Conservation (phyloP, 768 basidiomycete genomes). For the Macrolepiota fuliginosa region DNA sequence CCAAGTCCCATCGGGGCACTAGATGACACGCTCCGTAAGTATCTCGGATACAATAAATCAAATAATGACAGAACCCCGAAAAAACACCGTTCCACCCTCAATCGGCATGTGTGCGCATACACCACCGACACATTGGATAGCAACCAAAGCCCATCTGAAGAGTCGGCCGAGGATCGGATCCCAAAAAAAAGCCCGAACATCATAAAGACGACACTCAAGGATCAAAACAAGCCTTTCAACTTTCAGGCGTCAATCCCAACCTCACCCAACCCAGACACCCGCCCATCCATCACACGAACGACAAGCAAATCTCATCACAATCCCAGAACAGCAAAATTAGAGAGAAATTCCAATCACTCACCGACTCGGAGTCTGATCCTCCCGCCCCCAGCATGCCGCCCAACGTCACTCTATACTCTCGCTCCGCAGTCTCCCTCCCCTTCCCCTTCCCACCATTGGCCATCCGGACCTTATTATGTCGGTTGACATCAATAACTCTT, state of each 20-base stretch:
- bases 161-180: neutral
- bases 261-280: too few species aligned
- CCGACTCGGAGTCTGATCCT: neutral
- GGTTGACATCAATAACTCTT: neutral
- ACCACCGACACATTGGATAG: neutral
- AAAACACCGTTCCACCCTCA: neutral
- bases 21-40: neutral
- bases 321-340: too few species aligned
- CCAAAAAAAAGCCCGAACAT: neutral
- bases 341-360: too few species aligned
- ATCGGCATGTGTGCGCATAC: neutral
- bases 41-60: neutral
- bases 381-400: neutral
- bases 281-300: too few species aligned
- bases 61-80: neutral
- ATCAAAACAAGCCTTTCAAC: neutral
- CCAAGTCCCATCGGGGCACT: slow-evolving; percentile 26
- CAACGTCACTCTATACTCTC: neutral
- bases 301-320: too few species aligned
- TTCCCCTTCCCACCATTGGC: neutral
- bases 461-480: neutral
- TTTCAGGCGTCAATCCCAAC: neutral
- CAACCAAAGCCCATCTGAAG: neutral
- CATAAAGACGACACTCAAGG: neutral
- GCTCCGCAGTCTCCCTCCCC: neutral